Evolutionary conservation across 1,284 basidiomycete species (phyloP).

Genomic region (Ceratobasidium papillatum): DNA sequence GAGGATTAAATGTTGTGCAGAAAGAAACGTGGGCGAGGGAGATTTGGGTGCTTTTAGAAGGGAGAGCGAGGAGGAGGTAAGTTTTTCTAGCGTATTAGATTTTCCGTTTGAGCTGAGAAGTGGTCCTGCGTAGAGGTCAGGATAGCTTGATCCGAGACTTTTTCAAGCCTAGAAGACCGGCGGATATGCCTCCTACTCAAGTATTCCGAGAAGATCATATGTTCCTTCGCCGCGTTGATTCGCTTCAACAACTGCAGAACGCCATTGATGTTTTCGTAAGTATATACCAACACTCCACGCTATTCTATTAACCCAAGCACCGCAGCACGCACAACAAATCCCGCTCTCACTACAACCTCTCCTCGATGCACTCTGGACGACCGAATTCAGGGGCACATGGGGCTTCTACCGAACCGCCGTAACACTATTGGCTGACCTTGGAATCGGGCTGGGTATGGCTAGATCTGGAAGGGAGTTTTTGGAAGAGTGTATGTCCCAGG

Average conservation of each 20-base stretch:
- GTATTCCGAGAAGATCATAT: constrained; percentile 40
- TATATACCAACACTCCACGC: background rate
- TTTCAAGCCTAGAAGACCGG: constrained; percentile 54
- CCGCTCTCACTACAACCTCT: constrained; percentile 69
- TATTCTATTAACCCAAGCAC: constrained; percentile 30
- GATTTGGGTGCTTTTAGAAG: constrained; percentile 75
- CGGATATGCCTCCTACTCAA: constrained; percentile 37
- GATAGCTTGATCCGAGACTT: constrained; percentile 68
- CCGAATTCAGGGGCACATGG: constrained; percentile 77
- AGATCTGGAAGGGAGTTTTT: constrained; percentile 67
- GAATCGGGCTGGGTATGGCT: constrained; percentile 77
- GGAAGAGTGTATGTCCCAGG: constrained; percentile 82
- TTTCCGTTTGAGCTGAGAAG: constrained; percentile 35
- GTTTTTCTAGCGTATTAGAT: constrained; percentile 44
- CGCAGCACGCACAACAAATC: constrained; percentile 63
- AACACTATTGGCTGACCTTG: constrained; percentile 75
- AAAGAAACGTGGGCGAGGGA: constrained; percentile 74
- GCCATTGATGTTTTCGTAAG: constrained; percentile 30
- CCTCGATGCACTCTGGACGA: constrained; percentile 75
- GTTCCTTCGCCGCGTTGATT: constrained; percentile 33
- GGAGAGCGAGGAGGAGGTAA: constrained; percentile 73
- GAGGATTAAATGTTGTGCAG: constrained; percentile 65
- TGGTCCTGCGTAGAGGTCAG: constrained; percentile 62
- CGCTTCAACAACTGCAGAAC: constrained; percentile 17
- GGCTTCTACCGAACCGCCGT: constrained; percentile 70